Conservation (phyloP, 768 basidiomycete genomes). For the Phaeotremella fagi region DNA sequence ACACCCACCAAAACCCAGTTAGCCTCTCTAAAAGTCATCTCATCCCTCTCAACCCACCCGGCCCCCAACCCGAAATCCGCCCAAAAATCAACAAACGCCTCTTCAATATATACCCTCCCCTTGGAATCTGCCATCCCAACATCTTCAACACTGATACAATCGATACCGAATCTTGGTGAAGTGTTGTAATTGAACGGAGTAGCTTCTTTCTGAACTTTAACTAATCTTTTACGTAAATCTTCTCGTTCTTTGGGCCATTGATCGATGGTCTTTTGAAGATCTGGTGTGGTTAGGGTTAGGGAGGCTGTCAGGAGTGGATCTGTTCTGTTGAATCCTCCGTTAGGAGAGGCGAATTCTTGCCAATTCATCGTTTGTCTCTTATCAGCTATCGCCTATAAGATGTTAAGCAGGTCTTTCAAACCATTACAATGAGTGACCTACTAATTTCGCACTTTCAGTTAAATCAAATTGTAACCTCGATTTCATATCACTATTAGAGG, state of each 20-base stretch:
- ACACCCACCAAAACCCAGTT: slow-evolving; percentile 82
- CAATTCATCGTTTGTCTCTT: slow-evolving; percentile 83
- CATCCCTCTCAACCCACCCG: slow-evolving; percentile 80
- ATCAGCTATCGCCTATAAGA: slow-evolving; percentile 57
- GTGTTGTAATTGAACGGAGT: slow-evolving; percentile 93
- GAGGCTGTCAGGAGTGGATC: slow-evolving; percentile 73
- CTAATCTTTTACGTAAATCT: slow-evolving; percentile 70
- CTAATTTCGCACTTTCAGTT: slow-evolving; percentile 75
- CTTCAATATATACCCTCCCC: slow-evolving; percentile 58
- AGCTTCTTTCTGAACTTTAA: slow-evolving; percentile 72
- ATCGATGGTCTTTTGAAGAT: slow-evolving; percentile 59
- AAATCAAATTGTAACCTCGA: slow-evolving; percentile 85
- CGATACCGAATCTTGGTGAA: slow-evolving; percentile 67
- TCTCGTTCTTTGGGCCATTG: slow-evolving; percentile 70
- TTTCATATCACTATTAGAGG: slow-evolving; percentile 51
- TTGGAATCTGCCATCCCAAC: slow-evolving; percentile 16
- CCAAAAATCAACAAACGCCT: slow-evolving; percentile 76
- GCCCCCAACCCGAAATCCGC: slow-evolving; percentile 49
- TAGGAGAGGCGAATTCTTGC: slow-evolving; percentile 71
- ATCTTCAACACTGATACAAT: slow-evolving; percentile 56
- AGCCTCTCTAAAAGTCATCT: slow-evolving; percentile 75
- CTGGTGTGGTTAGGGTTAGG: slow-evolving; percentile 66
- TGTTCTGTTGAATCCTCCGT: slow-evolving; percentile 71
- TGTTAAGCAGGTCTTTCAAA: slow-evolving; percentile 4
- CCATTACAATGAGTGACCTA: slow-evolving; percentile 43